Evolutionary conservation across 306 rosid species (phyloP), one percentile per base, ranked within the genome.

Genomic region (Quillaja saponaria): DNA sequence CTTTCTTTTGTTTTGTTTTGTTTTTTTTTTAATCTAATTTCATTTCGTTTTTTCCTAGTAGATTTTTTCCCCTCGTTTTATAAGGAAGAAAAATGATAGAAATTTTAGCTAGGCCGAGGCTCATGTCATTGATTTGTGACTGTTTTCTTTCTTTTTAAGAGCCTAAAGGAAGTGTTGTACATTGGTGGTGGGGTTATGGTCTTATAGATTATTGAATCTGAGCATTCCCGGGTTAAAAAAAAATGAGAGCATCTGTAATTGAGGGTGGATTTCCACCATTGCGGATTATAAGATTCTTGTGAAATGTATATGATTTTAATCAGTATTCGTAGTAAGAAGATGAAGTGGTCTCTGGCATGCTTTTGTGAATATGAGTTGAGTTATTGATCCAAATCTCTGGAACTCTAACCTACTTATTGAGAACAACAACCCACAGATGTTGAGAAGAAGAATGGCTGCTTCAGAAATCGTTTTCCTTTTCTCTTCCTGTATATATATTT

Each of bases 141-240:
- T 76, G 54, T 46, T 63, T 74, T 64, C 57, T 64, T 71, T 76
- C 64, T 64, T 40, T 76, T 71, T 64, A 53, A 44, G 64, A 61
- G 59, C 76, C 68, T 31, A 66, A 61, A 58, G 73, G 71, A 72
- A 28, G 63, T 56, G 73, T 68, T 87, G 87, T 87, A 87, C 68
- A 87, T 87, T 78, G 85, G 86, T 81, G 82, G 96, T 81, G 82
- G 96, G 89, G 83, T 73, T 81, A 84, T 76, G 81, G 71, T n/a
- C n/a, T n/a, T n/a, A 72, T 90, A 77, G 74, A 72, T 58, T 73
- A 61, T 71, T 49, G 81, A 71, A 66, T 67, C 69, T 64, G 78
- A 78, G 66, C 70, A 78, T 72, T 83, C 78, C 80, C 77, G 75
- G 63, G 78, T 75, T 82, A 64, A 77, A 69, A 75, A 39, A 12